A percentile compares a stretch with the other conserved stretches of the same genome.
These are phyloP conservation scores for Saitoella complicata DNA, from an alignment of 805 yeast genomes.

Conservation along the genomic window DNA sequence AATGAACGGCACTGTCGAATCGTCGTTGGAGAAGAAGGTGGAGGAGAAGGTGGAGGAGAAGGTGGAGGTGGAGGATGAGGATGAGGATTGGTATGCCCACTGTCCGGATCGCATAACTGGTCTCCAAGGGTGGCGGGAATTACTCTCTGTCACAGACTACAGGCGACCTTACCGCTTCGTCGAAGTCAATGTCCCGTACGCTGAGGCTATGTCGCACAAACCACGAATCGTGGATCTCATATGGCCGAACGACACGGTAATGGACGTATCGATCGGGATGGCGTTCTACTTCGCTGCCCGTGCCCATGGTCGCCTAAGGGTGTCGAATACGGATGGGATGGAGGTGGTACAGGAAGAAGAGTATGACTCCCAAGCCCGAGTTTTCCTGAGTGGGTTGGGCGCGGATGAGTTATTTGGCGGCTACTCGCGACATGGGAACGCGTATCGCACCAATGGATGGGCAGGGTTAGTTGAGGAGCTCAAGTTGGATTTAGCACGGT, in stretches of 20 bases:
- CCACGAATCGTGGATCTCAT: conserved; percentile 46
- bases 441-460: conserved; percentile 23
- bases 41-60: not conserved
- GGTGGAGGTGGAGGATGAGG: not conserved
- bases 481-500: conserved; percentile 49
- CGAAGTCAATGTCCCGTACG: conserved; percentile 60
- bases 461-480: conserved; percentile 41
- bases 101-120: conserved; percentile 71
- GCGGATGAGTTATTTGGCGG: conserved; percentile 98
- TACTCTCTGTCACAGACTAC: conserved; percentile 17
- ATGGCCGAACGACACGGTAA: conserved; percentile 74
- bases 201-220: conserved; percentile 38
- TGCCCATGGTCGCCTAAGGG: conserved; percentile 28
- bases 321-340: conserved; percentile 5
- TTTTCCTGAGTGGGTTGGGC: conserved; percentile 80
- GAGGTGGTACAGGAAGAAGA: conserved; percentile 1
- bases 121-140: conserved; percentile 37
- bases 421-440: conserved; percentile 57
- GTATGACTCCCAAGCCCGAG: conserved; percentile 43
- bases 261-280: conserved; percentile 89
- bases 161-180: conserved; percentile 6
- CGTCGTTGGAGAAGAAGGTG: not conserved
- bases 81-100: not conserved
- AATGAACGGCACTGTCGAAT: too few species aligned
- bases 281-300: conserved; percentile 86